A percentile compares a stretch with the other conserved stretches of the same genome.
Conservation (phyloP, 331 rosid species). For the Quercus phellos region DNA sequence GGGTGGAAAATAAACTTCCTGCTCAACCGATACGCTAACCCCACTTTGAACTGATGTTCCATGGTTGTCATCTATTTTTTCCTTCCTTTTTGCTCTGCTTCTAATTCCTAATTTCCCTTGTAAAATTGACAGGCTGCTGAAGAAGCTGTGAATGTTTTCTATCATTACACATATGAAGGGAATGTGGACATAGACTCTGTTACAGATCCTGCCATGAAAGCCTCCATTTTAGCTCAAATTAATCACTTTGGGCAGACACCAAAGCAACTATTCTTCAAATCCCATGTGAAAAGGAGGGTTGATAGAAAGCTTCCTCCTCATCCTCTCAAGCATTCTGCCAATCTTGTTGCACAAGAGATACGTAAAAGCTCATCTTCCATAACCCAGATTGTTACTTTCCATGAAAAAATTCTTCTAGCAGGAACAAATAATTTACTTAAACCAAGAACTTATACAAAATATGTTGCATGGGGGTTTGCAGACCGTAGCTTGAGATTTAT, state of each 20-base stretch:
- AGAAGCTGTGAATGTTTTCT: conserved; percentile 95
- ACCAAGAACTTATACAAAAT: conserved; percentile 88
- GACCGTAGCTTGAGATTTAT: conserved; percentile 92
- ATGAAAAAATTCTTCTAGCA: conserved; percentile 82
- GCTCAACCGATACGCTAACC: not conserved
- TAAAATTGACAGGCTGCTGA: conserved; percentile 78
- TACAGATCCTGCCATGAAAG: conserved; percentile 98
- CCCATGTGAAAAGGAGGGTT: conserved; percentile 82
- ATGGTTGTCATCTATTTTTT: not conserved
- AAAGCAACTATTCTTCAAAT: conserved; percentile 83
- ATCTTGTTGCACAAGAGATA: conserved; percentile 73
- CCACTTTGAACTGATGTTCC: not conserved
- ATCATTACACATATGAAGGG: conserved; percentile 97
- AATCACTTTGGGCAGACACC: conserved; percentile 99
- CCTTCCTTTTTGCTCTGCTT: conserved; percentile 11
- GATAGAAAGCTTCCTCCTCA: conserved; percentile 79
- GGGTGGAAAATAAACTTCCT: conserved; percentile 9
- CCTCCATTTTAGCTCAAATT: conserved; percentile 97
- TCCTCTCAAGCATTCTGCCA: conserved; percentile 80
- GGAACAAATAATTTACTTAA: conserved; percentile 74
- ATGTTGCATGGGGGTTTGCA: conserved; percentile 96
- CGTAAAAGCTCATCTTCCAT: conserved; percentile 73
- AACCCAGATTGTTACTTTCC: conserved; percentile 70
- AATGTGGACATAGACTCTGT: conserved; percentile 97
- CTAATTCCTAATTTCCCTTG: conserved; percentile 22